These are phyloP conservation scores for Toxoplasma gondii DNA, from an alignment of 169 alveolate species.

Conservation along the genomic window DNA sequence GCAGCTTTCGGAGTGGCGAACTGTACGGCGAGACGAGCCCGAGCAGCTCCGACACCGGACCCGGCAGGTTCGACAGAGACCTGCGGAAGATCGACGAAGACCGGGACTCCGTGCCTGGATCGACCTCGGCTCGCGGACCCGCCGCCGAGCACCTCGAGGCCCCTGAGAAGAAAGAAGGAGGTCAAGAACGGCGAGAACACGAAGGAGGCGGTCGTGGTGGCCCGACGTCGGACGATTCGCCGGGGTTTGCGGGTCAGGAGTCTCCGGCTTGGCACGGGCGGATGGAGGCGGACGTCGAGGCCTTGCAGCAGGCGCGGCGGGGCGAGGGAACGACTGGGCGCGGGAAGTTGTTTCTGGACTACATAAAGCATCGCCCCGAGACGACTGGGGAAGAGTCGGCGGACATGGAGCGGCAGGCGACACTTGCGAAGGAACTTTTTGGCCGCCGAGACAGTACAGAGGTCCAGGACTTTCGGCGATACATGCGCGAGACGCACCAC, in stretches of 20 bases:
- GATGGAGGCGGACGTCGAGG: background rate
- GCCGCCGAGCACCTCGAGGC: background rate
- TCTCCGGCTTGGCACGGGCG: background rate
- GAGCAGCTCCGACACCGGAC: too few species aligned
- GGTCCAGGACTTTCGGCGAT: slow-evolving; percentile 43
- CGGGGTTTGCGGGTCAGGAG: background rate
- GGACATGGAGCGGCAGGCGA: background rate
- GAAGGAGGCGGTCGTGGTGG: background rate
- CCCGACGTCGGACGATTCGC: background rate
- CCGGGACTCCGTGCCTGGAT: too few species aligned
- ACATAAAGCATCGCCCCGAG: background rate
- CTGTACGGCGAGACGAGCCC: background rate
- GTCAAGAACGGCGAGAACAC: background rate
- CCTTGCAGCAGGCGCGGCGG: background rate
- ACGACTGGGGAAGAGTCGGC: background rate
- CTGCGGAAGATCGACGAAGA: too few species aligned
- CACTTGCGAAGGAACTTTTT: slow-evolving; percentile 40
- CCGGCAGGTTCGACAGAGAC: too few species aligned
- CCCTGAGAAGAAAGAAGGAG: background rate
- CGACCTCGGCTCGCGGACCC: too few species aligned
- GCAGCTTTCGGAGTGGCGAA: background rate
- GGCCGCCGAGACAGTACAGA: slow-evolving; percentile 48
- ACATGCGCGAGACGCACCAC: slow-evolving; percentile 55
- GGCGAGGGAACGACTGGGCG: background rate
- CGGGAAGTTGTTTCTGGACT: background rate